Conservation (phyloP, 225 moss, liverwort and hornwort genomes). For the Marchantia polymorpha region DNA sequence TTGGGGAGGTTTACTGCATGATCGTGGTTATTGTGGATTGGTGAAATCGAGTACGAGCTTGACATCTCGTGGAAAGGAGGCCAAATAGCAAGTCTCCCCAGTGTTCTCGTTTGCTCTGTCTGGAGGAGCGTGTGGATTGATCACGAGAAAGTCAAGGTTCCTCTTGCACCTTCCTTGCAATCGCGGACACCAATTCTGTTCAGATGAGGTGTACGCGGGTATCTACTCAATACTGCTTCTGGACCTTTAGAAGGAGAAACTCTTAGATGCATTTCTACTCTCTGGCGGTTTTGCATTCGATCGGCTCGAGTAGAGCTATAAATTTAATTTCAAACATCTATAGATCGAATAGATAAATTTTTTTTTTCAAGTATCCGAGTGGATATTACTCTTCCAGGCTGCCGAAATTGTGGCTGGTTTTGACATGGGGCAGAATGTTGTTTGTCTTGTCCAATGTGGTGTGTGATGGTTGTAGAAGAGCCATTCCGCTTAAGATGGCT, state of each 20-base stretch:
- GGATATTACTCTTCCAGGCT: not conserved
- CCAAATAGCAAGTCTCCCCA: not conserved
- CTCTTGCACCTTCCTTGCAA: not conserved
- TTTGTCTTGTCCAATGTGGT: not conserved
- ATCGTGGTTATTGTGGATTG: too few species aligned
- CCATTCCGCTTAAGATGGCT: not conserved
- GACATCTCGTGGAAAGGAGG: too few species aligned
- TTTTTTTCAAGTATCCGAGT: not conserved
- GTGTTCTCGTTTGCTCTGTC: not conserved
- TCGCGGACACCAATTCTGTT: not conserved
- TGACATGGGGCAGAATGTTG: not conserved
- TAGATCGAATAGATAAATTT: not conserved
- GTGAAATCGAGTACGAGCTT: not conserved
- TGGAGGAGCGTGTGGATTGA: not conserved
- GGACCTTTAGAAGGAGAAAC: not conserved
- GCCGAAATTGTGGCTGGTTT: not conserved
- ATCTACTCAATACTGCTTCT: not conserved
- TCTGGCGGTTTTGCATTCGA: not conserved
- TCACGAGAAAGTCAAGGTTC: not conserved
- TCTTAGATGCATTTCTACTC: not conserved
- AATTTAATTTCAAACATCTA: too few species aligned
- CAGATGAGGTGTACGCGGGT: not conserved
- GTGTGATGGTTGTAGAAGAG: not conserved
- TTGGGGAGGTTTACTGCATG: not conserved
- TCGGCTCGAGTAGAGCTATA: not conserved